phyloP scores from a whole-genome alignment of 1,284 basidiomycete genomes.

The Heterobasidion irregulare region DNA sequence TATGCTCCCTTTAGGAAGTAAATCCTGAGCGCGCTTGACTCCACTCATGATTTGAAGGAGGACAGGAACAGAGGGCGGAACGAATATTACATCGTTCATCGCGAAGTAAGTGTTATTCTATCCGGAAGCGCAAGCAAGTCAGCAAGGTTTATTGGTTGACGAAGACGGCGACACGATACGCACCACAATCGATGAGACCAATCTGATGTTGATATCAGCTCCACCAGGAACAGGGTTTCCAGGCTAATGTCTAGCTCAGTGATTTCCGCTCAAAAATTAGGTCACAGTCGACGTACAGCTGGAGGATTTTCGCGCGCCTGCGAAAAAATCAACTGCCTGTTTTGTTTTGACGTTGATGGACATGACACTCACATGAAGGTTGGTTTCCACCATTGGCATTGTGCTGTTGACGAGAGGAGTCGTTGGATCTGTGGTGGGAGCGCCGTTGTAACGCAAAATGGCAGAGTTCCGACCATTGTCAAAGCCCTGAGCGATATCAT shows the following conservation, averaged over 20 bases:
- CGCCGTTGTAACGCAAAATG: conserved; percentile 44
- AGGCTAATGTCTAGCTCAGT: conserved; percentile 10
- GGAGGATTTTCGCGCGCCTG: not conserved
- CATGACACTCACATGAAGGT: conserved; percentile 12
- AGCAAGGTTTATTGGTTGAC: conserved; percentile 20
- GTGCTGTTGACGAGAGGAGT: conserved; percentile 18
- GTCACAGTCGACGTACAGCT: not conserved
- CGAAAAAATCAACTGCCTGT: not conserved
- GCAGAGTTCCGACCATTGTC: conserved; percentile 36
- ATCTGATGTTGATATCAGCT: not conserved
- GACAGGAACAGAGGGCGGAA: conserved; percentile 21
- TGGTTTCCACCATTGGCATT: conserved; percentile 18
- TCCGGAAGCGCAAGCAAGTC: conserved; percentile 19
- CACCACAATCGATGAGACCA: not conserved
- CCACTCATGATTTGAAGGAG: conserved; percentile 30
- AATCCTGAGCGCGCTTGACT: conserved; percentile 16
- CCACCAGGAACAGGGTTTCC: conserved; percentile 13
- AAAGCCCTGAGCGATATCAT: conserved; percentile 10
- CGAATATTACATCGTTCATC: conserved; percentile 20
- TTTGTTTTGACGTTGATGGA: conserved; percentile 4
- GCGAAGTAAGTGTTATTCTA: conserved; percentile 9
- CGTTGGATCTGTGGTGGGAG: conserved; percentile 33
- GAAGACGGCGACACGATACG: conserved; percentile 1
- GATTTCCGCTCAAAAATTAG: too few relatives aligned
- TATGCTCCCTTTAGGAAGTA: conserved; percentile 23